These are phyloP conservation scores for Escovopsis sp. DNA, from an alignment of 2,329 filamentous ascomycete species.

Conservation along the genomic window DNA sequence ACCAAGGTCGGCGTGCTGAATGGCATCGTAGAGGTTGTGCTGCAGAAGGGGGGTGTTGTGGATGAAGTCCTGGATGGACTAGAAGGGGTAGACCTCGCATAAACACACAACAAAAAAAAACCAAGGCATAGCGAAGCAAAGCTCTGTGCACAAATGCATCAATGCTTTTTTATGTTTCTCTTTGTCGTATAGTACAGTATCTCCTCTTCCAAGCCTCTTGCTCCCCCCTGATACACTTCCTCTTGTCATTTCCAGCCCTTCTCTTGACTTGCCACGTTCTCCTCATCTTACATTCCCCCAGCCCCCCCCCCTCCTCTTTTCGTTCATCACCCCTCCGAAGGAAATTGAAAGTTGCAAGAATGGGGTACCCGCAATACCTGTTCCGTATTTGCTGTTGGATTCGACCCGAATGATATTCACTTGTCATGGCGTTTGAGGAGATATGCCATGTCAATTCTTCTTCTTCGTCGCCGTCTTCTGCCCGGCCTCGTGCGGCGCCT, in stretches of 20 bases:
- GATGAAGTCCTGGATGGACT: constrained; percentile 76
- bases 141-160: background rate
- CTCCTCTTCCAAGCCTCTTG: too few relatives aligned
- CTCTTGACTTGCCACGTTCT: too few relatives aligned
- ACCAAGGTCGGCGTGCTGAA: constrained; percentile 61
- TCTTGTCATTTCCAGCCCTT: too few relatives aligned
- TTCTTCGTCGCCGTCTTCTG: constrained; percentile 21
- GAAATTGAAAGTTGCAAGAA: too few relatives aligned
- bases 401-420: too few relatives aligned
- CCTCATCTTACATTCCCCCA: too few relatives aligned
- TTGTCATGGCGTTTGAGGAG: constrained; percentile 26
- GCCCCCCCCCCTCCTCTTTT: too few relatives aligned
- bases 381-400: too few relatives aligned
- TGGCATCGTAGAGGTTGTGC: constrained; percentile 59
- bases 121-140: background rate
- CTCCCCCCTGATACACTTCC: too few relatives aligned
- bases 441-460: constrained; percentile 78
- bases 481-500: constrained; percentile 13
- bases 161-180: constrained; percentile 7
- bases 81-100: constrained; percentile 57
- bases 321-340: too few relatives aligned
- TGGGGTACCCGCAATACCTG: too few relatives aligned
- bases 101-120: constrained; percentile 8
- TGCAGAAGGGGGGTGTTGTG: constrained; percentile 66
- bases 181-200: too few relatives aligned